These are phyloP conservation scores for Stipa capillata DNA, from an alignment of 176 grass and related monocot genomes.

Conservation along the genomic window DNA sequence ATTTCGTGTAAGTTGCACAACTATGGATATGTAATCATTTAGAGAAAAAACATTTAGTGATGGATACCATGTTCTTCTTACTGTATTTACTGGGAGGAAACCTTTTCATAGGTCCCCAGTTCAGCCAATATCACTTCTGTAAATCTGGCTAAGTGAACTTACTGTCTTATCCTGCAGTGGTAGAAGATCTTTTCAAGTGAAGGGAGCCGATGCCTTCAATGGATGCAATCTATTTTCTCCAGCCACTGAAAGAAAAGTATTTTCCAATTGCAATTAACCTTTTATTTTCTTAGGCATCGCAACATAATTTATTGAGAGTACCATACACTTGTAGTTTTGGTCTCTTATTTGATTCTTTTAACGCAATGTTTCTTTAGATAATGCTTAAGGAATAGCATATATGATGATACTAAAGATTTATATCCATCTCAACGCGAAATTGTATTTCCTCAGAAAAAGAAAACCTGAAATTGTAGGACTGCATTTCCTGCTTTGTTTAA, in stretches of 20 bases:
- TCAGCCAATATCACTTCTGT: neutral
- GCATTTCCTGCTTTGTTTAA: neutral
- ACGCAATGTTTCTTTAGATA: neutral
- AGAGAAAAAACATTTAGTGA: neutral
- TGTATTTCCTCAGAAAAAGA: no score
- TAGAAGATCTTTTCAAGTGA: slow-evolving; percentile 95
- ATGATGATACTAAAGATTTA: neutral
- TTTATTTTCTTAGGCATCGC: neutral
- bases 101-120: neutral
- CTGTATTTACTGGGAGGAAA: neutral
- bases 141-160: neutral
- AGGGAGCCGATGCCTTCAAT: slow-evolving; percentile 93
- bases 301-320: neutral
- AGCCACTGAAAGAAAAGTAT: slow-evolving; percentile 98
- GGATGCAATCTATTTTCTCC: slow-evolving; percentile 96
- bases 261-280: neutral
- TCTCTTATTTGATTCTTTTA: neutral
- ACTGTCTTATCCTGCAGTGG: slow-evolving; percentile 49
- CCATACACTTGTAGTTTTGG: neutral
- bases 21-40: neutral
- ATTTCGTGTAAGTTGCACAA: slow-evolving; percentile 64
- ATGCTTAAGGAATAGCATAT: neutral
- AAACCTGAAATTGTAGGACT: neutral
- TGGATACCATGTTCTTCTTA: neutral
- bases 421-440: neutral